Base-by-base conservation (phyloP, 306 rosid genomes). In the Adenanthera pavonina region DNA sequence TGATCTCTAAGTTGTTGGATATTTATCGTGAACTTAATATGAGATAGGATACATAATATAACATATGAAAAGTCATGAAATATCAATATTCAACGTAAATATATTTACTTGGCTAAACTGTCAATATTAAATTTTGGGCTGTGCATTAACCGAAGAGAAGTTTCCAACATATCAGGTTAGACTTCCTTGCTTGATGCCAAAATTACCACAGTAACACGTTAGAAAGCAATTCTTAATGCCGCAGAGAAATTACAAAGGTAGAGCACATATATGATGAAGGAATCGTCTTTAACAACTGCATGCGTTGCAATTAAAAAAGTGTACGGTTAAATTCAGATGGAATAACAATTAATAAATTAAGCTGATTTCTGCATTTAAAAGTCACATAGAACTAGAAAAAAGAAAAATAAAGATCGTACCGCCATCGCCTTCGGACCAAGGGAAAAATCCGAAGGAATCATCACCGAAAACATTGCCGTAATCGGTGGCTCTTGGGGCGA, bases 401-500 rank as follows among this genome's bases (percentile, higher is more conserved):
- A 10, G 7, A 56, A n/a, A 38, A 30, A 38, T 0, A 8, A 66
- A 69, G 19, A 64, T 66, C 56, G 43, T 75, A 91, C 98, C 98
- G 59, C 56, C 13, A 44, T 85, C 87, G 19, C 82, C 85, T 30
- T 92, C 82, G 70, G 86, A 71, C 99, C 99, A 95, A 19, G 97
- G 97, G 47, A 95, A 93, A 71, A 89, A 90, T 5, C 71, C 81
- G 77, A 86, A 88, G 35, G 88, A 83, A 13, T 90, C 95, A 47
- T 92, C 93, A 3, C 61, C 79, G 76, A 82, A 82, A 75, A 64
- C 75, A 75, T 85, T 66, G 14, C 84, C 83, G 72, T 89, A 83
- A 84, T 83, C 84, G 46, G 87, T 54, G 66, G 94, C 88, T 82
- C 74, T 90, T 43, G 91, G 69, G 3, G 79, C 74, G 73, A 86